Evolutionary conservation across 768 basidiomycete species (phyloP), one percentile per base, ranked within the genome.

Genomic region (Lactifluus piperatus): DNA sequence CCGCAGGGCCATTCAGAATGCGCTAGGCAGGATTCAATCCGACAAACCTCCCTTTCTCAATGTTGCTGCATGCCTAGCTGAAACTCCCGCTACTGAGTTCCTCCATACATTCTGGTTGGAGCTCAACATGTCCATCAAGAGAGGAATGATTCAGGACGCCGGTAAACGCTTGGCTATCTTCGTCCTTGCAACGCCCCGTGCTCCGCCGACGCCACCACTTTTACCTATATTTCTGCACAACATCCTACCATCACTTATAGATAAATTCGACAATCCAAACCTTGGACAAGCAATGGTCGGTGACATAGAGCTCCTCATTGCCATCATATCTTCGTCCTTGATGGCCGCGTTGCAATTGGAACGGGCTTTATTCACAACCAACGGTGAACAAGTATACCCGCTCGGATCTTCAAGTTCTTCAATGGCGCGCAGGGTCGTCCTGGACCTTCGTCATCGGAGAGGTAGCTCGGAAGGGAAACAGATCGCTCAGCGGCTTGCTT

Each of bases 181-280:
- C 68, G 78, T 83, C 39, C 75, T 91, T 39, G 79, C 83, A 29
- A 81, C 76, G 61, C 87, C 88, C 43, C 81, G 80, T 24, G 71
- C 74, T 20, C 68, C 79, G 9, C 71, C 70, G 10, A 70, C 71
- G 1, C 83, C 84, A 1, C 87, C 88, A 1, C 75, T 91, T 6
- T 74, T 92, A 22, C 88, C 88, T 0, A 77, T 88, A 29, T 91
- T 91, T 69, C 67, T 89, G 61, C 81, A 87, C 68, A 73, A 80
- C 57, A 71, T 86, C n/a, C 68, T 87, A 14, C 89, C 88, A 3
- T 73, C 76, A 18, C 67, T 91, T 48, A 78, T 91, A 55, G 68
- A 73, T 8, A 65, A 67, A 18, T 78, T 85, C 51, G 87, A 91
- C 66, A 73, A 72, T 5, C 39, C 41, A 18, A 77, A 80, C 64